Percentiles rank a stretch among this genome's conserved stretches.
phyloP scores from a whole-genome alignment of 306 rosid species.

The Vigna trinervia region DNA sequence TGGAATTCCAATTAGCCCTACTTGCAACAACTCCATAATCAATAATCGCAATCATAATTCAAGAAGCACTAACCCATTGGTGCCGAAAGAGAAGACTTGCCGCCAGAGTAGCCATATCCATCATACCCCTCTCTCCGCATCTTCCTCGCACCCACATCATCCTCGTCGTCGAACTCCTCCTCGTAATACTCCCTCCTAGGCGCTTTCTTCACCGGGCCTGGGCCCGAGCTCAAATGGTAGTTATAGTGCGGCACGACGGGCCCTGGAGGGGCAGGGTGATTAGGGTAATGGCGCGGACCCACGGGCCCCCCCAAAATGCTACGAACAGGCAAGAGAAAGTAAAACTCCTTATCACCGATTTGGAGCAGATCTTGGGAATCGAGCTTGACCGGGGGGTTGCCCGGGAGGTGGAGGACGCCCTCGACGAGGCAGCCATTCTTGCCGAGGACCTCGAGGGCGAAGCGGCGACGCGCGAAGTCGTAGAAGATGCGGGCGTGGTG shows the following conservation, averaged over 20 bases:
- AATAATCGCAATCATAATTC: background rate
- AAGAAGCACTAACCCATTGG: conserved; percentile 63
- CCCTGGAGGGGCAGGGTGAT: conserved; percentile 37
- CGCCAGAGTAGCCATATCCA: conserved; percentile 67
- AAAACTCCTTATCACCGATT: conserved; percentile 96
- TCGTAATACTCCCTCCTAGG: conserved; percentile 67
- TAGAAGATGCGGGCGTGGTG: conserved; percentile 97
- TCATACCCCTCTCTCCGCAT: conserved; percentile 75
- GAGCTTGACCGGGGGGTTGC: conserved; percentile 91
- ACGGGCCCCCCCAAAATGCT: conserved; percentile 64
- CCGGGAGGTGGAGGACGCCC: conserved; percentile 96
- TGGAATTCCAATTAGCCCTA: background rate
- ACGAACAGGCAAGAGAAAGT: conserved; percentile 82
- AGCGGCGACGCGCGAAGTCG: conserved; percentile 95
- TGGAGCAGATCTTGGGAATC: conserved; percentile 96
- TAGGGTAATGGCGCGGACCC: conserved; percentile 64
- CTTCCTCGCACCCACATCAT: conserved; percentile 63
- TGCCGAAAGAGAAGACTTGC: conserved; percentile 65
- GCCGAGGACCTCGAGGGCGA: conserved; percentile 95
- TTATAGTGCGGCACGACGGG: conserved; percentile 54
- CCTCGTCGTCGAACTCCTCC: conserved; percentile 83
- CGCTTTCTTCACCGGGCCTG: conserved; percentile 62
- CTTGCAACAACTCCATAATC: background rate
- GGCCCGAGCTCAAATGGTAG: conserved; percentile 54
- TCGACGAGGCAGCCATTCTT: conserved; percentile 96